phyloP scores from a whole-genome alignment of 106 monocot species.

The Chionographis japonica region DNA sequence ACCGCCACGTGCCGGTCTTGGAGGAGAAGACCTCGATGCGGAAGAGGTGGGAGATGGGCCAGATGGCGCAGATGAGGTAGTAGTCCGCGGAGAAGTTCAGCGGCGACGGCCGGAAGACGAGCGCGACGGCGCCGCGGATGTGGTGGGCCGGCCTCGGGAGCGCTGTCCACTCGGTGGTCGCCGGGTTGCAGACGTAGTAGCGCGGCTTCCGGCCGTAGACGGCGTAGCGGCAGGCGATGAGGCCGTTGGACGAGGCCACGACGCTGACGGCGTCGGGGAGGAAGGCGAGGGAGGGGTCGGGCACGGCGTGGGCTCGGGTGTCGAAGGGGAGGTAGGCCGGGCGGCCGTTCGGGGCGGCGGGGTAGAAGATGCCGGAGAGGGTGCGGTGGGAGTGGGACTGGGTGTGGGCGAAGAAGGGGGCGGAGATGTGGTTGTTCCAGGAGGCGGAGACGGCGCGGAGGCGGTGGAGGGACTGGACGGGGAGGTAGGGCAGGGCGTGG shows the following conservation, averaged over 20 bases:
- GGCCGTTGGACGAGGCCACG: too few species aligned
- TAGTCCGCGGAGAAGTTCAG: conserved; percentile 26
- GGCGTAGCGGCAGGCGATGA: conserved; percentile 15
- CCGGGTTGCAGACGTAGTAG: conserved; percentile 35
- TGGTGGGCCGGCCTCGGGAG: conserved; percentile 16
- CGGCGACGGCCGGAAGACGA: conserved; percentile 20
- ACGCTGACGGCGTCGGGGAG: too few species aligned
- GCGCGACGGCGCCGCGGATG: conserved; percentile 7
- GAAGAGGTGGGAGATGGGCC: conserved; percentile 7
- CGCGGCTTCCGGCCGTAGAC: too few species aligned
- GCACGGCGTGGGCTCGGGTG: conserved; percentile 13
- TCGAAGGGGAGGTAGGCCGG: conserved; percentile 1
- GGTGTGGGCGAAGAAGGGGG: conserved; percentile 15
- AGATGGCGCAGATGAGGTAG: conserved; percentile 15
- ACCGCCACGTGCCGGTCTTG: not conserved
- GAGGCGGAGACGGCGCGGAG: conserved; percentile 1
- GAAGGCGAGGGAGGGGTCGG: conserved; percentile 1
- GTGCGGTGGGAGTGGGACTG: conserved; percentile 4
- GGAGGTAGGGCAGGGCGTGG: conserved; percentile 6
- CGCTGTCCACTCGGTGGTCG: conserved; percentile 8
- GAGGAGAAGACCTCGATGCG: conserved; percentile 40
- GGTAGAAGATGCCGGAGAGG: conserved; percentile 13
- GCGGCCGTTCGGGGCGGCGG: not conserved
- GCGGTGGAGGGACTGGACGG: conserved; percentile 10
- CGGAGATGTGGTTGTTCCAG: conserved; percentile 12